Conservation (phyloP, 2,329 filamentous ascomycete genomes). For the Calonectria crousiana region DNA sequence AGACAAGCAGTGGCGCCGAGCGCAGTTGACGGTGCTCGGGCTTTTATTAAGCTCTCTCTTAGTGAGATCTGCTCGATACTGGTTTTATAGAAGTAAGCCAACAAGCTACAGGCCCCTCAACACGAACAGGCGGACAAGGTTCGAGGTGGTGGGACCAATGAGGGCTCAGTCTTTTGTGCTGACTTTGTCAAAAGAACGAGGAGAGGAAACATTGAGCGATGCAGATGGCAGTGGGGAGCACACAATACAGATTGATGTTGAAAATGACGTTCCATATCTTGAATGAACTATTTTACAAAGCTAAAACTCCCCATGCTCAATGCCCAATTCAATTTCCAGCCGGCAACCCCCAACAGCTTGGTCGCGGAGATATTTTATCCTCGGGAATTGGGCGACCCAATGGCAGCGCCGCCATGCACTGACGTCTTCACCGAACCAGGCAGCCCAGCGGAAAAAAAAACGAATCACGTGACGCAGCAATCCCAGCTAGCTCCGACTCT, state of each 20-base stretch:
- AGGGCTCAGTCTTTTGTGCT: constrained; percentile 37
- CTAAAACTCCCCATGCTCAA: too few species aligned
- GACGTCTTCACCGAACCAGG: constrained; percentile 26
- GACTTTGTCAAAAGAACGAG: constrained; percentile 30
- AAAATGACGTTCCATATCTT: background rate
- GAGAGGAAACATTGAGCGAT: constrained; percentile 3
- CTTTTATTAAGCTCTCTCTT: background rate
- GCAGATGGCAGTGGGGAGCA: background rate
- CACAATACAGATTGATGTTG: background rate
- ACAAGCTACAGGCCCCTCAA: background rate
- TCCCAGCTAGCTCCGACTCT: constrained; percentile 47
- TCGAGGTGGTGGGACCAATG: constrained; percentile 35
- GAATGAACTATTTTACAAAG: background rate
- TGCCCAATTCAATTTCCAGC: background rate
- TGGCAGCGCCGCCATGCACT: constrained; percentile 21
- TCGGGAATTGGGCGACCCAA: constrained; percentile 32
- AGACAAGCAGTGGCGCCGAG: background rate
- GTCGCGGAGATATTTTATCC: constrained; percentile 22
- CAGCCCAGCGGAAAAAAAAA: background rate
- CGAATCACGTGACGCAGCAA: constrained; percentile 43
- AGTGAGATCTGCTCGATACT: background rate
- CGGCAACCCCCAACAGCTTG: background rate
- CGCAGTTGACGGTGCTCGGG: background rate
- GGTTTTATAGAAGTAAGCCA: background rate
- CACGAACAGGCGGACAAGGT: background rate